Base-by-base conservation (phyloP, 805 yeast genomes). In the Maudiozyma bulderi region DNA sequence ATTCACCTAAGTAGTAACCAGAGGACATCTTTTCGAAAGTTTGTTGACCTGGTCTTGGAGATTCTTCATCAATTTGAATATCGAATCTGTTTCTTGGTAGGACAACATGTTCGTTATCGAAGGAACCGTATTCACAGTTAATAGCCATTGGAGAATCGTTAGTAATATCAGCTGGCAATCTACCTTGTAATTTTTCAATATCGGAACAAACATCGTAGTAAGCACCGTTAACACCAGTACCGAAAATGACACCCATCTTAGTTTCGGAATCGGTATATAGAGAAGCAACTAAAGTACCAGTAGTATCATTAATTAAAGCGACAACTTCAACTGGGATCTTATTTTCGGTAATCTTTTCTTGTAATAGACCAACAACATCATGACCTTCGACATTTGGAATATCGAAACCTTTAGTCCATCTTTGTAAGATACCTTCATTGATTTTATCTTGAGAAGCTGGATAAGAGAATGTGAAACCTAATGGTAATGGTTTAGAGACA, bases 331-430 rank as follows among this genome's bases (percentile, higher is more conserved):
- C 86, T 54, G 96, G 95, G 46, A 87, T 80, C 20, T 75, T 67
- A 54, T 73, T 72, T 57, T 74, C 74, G 55, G 76, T 73, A 55
- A 91, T 74, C 40, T 95, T 86, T 10, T 71, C 70, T 71, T 86
- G 95, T 62, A 91, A 77, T 87, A 90, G 76, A 54, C 95, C 95
- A 47, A 86, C 96, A 52, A 91, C 96, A 64, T 91, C 95, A 50
- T 85, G 79, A 55, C 96, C 96, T 73, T 91, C 98, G 50, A 91
- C 96, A 51, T 84, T 87, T 51, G 78, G 84, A 58, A 91, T 88
- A 68, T 91, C 96, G 71, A 86, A 91, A 56, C 98, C 99, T 73
- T 91, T 91, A 54, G 98, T 91, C 98, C 98, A 91, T 69, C 91
- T 79, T 75, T 88, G 96, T 64, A 91, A 77, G 49, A 84, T 65